These are phyloP conservation scores for Penicillium flavigenum DNA, from an alignment of 495 filamentous ascomycete species.

Conservation along the genomic window DNA sequence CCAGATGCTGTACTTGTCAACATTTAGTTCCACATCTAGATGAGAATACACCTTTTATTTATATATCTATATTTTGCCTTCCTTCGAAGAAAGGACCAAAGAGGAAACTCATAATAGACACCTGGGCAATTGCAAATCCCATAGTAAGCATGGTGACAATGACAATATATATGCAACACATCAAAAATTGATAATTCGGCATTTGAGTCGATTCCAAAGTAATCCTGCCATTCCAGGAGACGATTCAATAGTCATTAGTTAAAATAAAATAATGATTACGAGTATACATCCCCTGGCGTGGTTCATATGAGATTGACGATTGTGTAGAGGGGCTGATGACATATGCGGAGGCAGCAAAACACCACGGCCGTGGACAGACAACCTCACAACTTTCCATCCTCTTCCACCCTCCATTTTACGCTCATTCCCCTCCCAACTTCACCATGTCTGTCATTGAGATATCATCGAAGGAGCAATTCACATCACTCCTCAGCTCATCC, in stretches of 20 bases:
- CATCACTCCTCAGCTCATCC: constrained; percentile 61
- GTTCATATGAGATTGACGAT: background rate
- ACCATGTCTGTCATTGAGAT: constrained; percentile 62
- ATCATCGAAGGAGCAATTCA: constrained; percentile 68
- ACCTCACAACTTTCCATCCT: constrained; percentile 2
- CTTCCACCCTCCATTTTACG: constrained; percentile 11
- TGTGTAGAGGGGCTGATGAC: constrained; percentile 35
- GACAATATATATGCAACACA: background rate
- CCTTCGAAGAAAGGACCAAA: background rate
- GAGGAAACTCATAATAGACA: background rate
- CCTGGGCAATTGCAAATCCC: background rate
- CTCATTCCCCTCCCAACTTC: constrained; percentile 19
- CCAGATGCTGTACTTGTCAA: background rate
- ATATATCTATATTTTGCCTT: background rate
- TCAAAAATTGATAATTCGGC: background rate
- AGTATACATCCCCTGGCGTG: background rate
- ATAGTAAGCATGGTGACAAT: background rate
- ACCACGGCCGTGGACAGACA: constrained; percentile 6
- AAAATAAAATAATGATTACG: background rate
- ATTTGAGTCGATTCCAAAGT: background rate
- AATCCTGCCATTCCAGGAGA: background rate
- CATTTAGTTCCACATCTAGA: background rate
- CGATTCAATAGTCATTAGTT: background rate
- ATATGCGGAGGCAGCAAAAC: constrained; percentile 33
- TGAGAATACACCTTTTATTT: background rate